Conservation (phyloP, 2,329 filamentous ascomycete species). For the Onygenales sp. region DNA sequence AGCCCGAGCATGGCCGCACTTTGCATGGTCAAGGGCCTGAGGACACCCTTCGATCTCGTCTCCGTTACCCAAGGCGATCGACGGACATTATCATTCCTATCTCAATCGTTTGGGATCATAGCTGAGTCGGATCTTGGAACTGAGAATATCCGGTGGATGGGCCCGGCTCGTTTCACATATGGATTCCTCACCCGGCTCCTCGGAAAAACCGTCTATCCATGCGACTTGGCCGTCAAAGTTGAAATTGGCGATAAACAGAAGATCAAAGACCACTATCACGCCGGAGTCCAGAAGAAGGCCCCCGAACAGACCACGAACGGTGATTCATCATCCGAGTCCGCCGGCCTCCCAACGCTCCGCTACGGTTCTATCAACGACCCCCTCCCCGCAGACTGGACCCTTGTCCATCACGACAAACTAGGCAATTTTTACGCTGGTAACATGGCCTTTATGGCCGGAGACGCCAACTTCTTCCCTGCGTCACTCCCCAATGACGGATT, state of each 20-base stretch:
- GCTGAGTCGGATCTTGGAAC: conserved; percentile 86
- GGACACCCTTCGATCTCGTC: conserved; percentile 75
- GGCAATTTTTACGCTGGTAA: conserved; percentile 94
- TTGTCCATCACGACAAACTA: conserved; percentile 63
- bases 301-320: conserved; percentile 17
- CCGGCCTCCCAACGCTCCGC: conserved; percentile 60
- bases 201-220: conserved; percentile 71
- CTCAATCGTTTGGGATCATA: conserved; percentile 79
- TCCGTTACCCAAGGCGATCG: conserved; percentile 74
- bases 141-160: conserved; percentile 90
- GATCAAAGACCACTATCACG: conserved; percentile 64
- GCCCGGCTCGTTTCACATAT: conserved; percentile 70
- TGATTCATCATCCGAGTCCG: conserved; percentile 32
- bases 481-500: conserved; percentile 74
- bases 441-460: conserved; percentile 84
- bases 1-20: conserved; percentile 67
- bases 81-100: conserved; percentile 77
- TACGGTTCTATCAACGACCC: conserved; percentile 74
- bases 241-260: conserved; percentile 65
- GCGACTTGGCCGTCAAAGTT: conserved; percentile 77
- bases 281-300: conserved; percentile 30
- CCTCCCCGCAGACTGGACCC: conserved; percentile 67
- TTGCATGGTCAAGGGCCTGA: conserved; percentile 74
- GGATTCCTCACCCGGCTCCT: conserved; percentile 73
- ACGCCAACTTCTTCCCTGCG: conserved; percentile 73